Conservation (phyloP, 1,284 basidiomycete genomes). For the Marasmius sp. region DNA sequence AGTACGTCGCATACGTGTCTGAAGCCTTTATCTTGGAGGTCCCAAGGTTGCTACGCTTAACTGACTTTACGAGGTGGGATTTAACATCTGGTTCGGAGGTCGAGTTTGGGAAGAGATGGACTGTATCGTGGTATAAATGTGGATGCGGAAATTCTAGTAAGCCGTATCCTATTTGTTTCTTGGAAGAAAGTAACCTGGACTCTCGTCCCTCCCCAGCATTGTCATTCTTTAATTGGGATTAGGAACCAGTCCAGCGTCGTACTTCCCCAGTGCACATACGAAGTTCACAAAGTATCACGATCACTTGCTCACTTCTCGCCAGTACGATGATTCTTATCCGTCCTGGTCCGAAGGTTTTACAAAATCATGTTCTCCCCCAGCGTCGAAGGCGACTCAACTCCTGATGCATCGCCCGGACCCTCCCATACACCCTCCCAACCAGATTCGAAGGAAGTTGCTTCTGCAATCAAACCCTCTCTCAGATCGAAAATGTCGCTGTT, state of each 20-base stretch:
- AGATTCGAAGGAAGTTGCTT: slow-evolving; percentile 19
- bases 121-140: too few species aligned
- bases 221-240: not conserved
- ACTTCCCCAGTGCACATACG: slow-evolving; percentile 58
- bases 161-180: too few species aligned
- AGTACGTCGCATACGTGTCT: too few species aligned
- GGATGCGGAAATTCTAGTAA: too few species aligned
- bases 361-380: slow-evolving; percentile 73
- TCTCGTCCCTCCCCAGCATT: too few species aligned
- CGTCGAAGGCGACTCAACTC: slow-evolving; percentile 51
- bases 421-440: slow-evolving; percentile 36
- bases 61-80: too few species aligned
- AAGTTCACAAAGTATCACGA: slow-evolving; percentile 72
- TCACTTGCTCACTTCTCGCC: not conserved
- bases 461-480: slow-evolving; percentile 11
- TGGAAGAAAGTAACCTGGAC: too few species aligned
- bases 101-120: too few species aligned
- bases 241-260: slow-evolving; percentile 9
- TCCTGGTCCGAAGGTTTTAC: slow-evolving; percentile 50
- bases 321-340: not conserved
- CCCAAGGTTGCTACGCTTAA: too few species aligned
- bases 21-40: too few species aligned
- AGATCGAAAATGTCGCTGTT: slow-evolving; percentile 13
- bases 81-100: too few species aligned
- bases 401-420: slow-evolving; percentile 41